Evolutionary conservation across 2,329 filamentous ascomycete genomes (phyloP), one percentile per base, ranked within the genome.

Genomic region (Plectosphaerella sp.): DNA sequence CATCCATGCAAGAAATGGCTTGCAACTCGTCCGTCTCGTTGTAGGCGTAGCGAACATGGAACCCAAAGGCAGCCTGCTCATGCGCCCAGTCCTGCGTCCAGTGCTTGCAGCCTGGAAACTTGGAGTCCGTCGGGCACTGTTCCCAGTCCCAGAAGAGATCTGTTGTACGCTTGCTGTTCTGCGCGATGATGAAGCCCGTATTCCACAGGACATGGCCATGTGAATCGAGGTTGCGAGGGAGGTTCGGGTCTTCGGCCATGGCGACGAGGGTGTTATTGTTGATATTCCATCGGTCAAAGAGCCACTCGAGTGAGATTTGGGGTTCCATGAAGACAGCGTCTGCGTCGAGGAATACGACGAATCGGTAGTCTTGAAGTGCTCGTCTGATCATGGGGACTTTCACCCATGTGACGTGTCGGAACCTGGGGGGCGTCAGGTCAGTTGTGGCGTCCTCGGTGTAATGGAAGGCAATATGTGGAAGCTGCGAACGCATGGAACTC

Each of bases 261-360:
- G 75, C 72, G 49, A 75, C 60, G 14, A 74, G 66, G 0, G 71
- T 75, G 2, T 68, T 58, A 1, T 60, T 54, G 11, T 62, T 64
- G 48, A 76, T 64, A 49, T 71, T 66, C 75, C 74, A 77, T 37
- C 71, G 66, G 57, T 74, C 75, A 58, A 78, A 66, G 6, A 78
- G 66, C 70, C 72, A 77, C 61, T 78, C 75, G n/a, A 76, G 52
- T 3, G 74, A 73, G 1, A 78, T 58, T 33, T 74, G 66, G 1
- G 70, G 65, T 50, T 75, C 64, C 1, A 65, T 61, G 49, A 76
- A 66, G 7, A 70, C 65, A n/a, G 67, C 70, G 53, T 78, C 75
- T 24, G 72, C 68, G 57, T 77, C 75, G 49, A 76, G 58, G 43
- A 72, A 71, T 45, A 77, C 62, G 20, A 77, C 69, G 7, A 74